Base-by-base conservation (phyloP, 2,329 filamentous ascomycete species). In the Alternaria atra region DNA sequence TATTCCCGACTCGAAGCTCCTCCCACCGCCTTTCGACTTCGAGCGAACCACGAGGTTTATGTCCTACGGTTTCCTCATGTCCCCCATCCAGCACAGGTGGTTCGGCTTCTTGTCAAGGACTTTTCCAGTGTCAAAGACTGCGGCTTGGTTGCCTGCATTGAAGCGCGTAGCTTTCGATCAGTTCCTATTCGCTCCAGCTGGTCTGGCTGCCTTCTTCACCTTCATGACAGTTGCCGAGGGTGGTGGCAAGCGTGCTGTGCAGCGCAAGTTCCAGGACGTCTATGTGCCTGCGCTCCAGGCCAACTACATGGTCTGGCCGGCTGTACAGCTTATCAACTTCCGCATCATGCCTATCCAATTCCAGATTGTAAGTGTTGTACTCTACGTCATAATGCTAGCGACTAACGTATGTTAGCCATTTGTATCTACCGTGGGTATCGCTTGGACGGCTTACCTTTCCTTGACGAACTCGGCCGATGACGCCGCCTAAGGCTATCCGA, bases 181-280 rank as follows among this genome's bases (percentile, higher is more conserved):
- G 81, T 84, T 98, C 30, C 85, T 97, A 52, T 98, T 98, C 80
- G 93, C 95, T 40, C 95, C 95, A 1, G 87, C 95, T 67, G 93
- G 92, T 82, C 87, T 99, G 58, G 91, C 87, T 13, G 85, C 87
- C 68, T 99, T 99, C 84, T 99, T 98, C 79, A 93, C 92, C 0
- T 94, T 90, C 80, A 98, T 99, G 94, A 98, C 95, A 0, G 80
- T 98, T 15, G 92, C 94, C 12, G 95, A 99, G 81, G 95, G 95
- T 27, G 95, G 95, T 59, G 93, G 93, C 32, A 88, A 87, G 72
- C 86, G 91, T 61, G 94, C 92, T 7, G 85, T 99, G 51, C 82
- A 85, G 63, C 86, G 90, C 76, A 99, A 99, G 84, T 89, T 99
- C 71, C 87, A 91, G 73, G 94, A 97, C 76, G 94, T 98, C 81